Evolutionary conservation across 2,329 filamentous ascomycete species (phyloP).

Genomic region (Penicillium expansum): DNA sequence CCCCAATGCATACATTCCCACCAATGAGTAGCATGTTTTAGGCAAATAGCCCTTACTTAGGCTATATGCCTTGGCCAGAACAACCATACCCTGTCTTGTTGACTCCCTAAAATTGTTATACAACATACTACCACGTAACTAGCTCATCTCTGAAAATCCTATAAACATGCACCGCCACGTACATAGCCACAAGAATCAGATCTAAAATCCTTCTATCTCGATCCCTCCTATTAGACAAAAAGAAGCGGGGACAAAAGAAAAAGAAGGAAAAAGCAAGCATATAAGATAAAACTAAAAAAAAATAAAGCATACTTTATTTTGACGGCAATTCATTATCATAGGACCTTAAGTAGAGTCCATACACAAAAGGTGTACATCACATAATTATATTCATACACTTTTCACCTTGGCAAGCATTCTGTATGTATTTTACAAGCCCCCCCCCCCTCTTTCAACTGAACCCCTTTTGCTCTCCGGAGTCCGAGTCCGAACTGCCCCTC

Average conservation of each 20-base stretch:
- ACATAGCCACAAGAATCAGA: background rate
- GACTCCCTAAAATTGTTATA: too few relatives aligned
- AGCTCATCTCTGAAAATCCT: background rate
- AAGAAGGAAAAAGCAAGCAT: background rate
- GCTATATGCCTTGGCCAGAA: background rate
- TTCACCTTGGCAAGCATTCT: background rate
- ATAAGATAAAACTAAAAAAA: background rate
- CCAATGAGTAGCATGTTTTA: background rate
- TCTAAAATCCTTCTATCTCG: background rate
- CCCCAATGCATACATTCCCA: background rate
- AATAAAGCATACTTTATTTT: conserved; percentile 17
- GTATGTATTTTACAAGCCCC: background rate
- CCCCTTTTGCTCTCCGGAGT: background rate
- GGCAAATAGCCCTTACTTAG: background rate
- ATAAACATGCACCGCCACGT: background rate
- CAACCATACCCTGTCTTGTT: background rate
- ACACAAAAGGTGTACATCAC: background rate
- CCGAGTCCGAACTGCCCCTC: background rate
- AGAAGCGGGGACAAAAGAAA: background rate
- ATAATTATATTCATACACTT: background rate
- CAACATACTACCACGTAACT: too few relatives aligned
- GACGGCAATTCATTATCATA: conserved; percentile 1
- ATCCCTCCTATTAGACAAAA: background rate
- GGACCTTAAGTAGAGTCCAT: background rate
- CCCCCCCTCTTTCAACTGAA: background rate